A percentile compares a stretch with the other conserved stretches of the same genome.
phyloP scores from a whole-genome alignment of 83 land plant genomes.

The Thuja plicata region DNA sequence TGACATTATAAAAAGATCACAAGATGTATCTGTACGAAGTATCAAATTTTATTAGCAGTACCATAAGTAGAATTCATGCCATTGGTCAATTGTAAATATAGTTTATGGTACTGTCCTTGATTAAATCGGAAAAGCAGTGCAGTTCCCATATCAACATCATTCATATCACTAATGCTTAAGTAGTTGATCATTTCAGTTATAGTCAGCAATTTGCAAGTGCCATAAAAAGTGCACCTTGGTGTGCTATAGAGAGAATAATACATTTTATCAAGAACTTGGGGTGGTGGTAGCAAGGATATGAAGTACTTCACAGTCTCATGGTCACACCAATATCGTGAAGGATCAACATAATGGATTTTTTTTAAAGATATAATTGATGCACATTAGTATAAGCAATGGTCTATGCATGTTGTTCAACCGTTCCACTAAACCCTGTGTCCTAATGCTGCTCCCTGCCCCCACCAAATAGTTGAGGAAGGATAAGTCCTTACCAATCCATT shows the following conservation, averaged over 20 bases:
- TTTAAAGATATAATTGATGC: not conserved
- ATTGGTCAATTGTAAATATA: not conserved
- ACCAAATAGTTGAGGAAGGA: not conserved
- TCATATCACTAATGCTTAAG: not conserved
- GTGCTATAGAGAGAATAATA: not conserved
- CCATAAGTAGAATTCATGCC: not conserved
- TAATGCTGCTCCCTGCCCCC: not conserved
- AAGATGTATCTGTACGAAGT: too few relatives aligned
- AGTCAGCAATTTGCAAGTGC: not conserved
- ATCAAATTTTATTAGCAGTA: not conserved
- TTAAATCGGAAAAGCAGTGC: not conserved
- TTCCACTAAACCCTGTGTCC: not conserved
- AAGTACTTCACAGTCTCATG: not conserved
- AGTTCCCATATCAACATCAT: not conserved
- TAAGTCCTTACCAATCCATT: not conserved
- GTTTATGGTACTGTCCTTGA: not conserved
- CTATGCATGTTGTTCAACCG: not conserved
- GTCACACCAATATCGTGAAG: not conserved
- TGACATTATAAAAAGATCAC: not conserved
- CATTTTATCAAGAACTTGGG: not conserved
- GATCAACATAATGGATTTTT: not conserved
- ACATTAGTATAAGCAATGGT: not conserved
- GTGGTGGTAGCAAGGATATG: not conserved
- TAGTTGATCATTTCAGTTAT: not conserved
- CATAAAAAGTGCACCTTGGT: not conserved